Evolutionary conservation across 768 basidiomycete genomes (phyloP).

Genomic region (Mycena maculata): DNA sequence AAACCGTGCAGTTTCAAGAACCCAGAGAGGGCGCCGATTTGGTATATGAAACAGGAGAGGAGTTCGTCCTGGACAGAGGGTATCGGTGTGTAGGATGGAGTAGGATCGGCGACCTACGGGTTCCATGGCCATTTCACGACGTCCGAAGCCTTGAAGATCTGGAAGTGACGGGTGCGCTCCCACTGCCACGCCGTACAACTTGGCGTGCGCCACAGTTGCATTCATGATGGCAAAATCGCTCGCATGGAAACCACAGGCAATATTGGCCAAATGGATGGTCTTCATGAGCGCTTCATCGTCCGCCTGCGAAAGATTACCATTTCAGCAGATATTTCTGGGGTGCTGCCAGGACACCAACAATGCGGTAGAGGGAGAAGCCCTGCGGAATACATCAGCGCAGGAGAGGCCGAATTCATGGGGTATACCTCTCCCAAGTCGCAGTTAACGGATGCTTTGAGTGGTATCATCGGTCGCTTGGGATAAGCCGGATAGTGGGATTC

Average conservation of each 20-base stretch:
- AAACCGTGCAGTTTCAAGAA: slow-evolving; percentile 68
- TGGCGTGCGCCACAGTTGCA: slow-evolving; percentile 68
- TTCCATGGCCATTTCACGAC: slow-evolving; percentile 72
- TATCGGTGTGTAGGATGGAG: not conserved
- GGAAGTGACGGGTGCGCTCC: slow-evolving; percentile 78
- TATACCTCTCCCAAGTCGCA: slow-evolving; percentile 69
- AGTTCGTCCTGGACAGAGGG: slow-evolving; percentile 59
- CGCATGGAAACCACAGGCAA: slow-evolving; percentile 79
- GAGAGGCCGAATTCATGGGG: not conserved
- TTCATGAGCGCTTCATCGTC: slow-evolving; percentile 66
- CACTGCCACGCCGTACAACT: slow-evolving; percentile 64
- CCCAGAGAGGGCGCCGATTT: slow-evolving; percentile 72
- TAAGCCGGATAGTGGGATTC: not conserved
- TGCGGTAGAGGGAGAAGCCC: slow-evolving; percentile 64
- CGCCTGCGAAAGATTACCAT: slow-evolving; percentile 55
- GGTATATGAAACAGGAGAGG: slow-evolving; percentile 68
- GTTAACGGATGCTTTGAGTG: slow-evolving; percentile 59
- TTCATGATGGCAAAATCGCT: slow-evolving; percentile 77
- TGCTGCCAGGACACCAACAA: slow-evolving; percentile 43
- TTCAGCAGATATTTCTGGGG: not conserved
- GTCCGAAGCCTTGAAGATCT: slow-evolving; percentile 73
- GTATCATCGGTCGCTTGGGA: slow-evolving; percentile 32
- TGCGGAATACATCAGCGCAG: slow-evolving; percentile 29
- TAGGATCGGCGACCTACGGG: slow-evolving; percentile 49
- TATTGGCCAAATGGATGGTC: slow-evolving; percentile 68